Conservation (phyloP, 352 stramenopile species). For the Globisporangium polare region DNA sequence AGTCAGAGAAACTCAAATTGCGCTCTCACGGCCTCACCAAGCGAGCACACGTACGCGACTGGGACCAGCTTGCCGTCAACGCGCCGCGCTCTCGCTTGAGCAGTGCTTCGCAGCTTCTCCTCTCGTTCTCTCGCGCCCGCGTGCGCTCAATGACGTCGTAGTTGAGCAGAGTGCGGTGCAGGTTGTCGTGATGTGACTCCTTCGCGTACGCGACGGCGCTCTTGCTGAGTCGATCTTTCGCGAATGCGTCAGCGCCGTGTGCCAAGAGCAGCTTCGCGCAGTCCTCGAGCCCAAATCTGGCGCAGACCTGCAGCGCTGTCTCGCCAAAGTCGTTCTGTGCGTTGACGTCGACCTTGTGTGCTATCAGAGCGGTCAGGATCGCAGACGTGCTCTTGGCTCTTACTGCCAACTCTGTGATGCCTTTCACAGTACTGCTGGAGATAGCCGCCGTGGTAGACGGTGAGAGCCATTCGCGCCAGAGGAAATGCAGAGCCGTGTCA, state of each 20-base stretch:
- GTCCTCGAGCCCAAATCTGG: conserved; percentile 44
- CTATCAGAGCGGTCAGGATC: conserved; percentile 40
- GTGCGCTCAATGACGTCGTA: conserved; percentile 38
- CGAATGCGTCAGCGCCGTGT: conserved; percentile 29
- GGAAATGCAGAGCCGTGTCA: conserved; percentile 61
- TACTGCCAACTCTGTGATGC: conserved; percentile 24
- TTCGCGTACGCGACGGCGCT: conserved; percentile 42
- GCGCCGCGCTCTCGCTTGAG: conserved; percentile 38
- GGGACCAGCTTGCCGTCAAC: conserved; percentile 46
- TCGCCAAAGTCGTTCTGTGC: conserved; percentile 66
- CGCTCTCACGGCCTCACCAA: too few species aligned
- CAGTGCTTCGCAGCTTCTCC: conserved; percentile 19
- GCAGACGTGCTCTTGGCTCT: conserved; percentile 28
- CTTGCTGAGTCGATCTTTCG: conserved; percentile 32
- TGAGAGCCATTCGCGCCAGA: conserved; percentile 45
- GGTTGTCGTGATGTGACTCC: conserved; percentile 25
- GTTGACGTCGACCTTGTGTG: conserved; percentile 37
- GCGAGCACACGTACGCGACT: conserved; percentile 31
- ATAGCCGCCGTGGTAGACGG: not conserved
- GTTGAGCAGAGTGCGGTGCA: conserved; percentile 40
- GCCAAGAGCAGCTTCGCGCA: conserved; percentile 52
- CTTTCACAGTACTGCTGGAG: conserved; percentile 21
- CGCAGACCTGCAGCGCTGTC: conserved; percentile 51
- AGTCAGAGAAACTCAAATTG: too few species aligned
- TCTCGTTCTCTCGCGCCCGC: conserved; percentile 26